phyloP scores from a whole-genome alignment of 352 stramenopile species.

The Thraustochytrium striatum region DNA sequence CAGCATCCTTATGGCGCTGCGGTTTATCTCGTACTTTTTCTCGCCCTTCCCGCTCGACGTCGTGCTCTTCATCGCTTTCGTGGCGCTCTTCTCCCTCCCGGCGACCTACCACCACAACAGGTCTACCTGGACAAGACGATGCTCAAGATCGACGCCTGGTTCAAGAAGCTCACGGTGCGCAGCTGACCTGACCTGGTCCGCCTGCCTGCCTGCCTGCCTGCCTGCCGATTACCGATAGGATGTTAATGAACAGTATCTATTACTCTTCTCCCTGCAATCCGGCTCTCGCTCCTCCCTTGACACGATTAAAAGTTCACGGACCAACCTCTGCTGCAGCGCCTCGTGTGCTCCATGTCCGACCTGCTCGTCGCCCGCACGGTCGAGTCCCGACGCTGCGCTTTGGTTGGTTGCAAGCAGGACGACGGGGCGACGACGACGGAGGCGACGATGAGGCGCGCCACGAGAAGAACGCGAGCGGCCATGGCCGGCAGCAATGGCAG shows the following conservation, averaged over 20 bases:
- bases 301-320: no score
- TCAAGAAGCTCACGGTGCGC: neutral
- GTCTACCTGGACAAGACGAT: neutral
- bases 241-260: neutral
- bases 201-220: neutral
- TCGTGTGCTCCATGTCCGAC: no score
- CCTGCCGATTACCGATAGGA: neutral
- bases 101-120: constrained; percentile 47
- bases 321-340: no score
- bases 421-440: neutral
- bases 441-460: neutral
- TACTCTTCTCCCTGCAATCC: neutral
- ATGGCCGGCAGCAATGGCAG: neutral
- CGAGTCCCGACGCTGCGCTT: neutral
- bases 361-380: no score
- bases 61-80: constrained; percentile 33
- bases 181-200: neutral
- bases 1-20: constrained; percentile 31
- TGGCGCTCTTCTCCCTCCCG: constrained; percentile 24
- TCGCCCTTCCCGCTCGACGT: constrained; percentile 38
- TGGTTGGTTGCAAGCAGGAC: neutral
- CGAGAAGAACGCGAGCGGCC: neutral
- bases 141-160: neutral
- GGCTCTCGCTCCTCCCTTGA: neutral
- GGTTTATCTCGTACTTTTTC: constrained; percentile 45